These are phyloP conservation scores for Ambrosiella beaveri DNA, from an alignment of 2,329 filamentous ascomycete genomes.

Conservation along the genomic window DNA sequence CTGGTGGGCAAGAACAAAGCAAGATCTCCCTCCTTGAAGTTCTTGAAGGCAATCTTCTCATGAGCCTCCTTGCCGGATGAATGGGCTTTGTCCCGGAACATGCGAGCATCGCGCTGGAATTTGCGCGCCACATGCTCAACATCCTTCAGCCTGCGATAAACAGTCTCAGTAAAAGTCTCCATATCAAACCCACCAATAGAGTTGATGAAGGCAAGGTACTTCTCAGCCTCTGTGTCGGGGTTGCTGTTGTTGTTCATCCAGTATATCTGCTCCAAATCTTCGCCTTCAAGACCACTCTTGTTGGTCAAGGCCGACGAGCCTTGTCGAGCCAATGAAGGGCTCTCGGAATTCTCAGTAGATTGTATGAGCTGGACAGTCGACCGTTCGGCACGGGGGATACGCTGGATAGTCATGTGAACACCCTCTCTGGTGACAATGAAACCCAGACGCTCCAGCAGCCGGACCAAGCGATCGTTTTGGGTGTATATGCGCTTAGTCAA, in stretches of 20 bases:
- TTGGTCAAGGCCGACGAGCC: conserved; percentile 32
- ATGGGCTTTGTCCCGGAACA: conserved; percentile 76
- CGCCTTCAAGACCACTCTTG: conserved; percentile 40
- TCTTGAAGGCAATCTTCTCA: conserved; percentile 87
- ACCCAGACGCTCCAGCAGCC: conserved; percentile 71
- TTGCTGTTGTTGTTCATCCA: conserved; percentile 59
- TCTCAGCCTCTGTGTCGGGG: conserved; percentile 41
- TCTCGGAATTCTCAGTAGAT: conserved; percentile 37
- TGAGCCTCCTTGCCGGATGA: conserved; percentile 67
- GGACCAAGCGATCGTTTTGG: conserved; percentile 68
- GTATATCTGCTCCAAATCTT: conserved; percentile 57
- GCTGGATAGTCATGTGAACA: conserved; percentile 57
- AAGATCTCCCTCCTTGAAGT: conserved; percentile 92
- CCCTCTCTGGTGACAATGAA: conserved; percentile 64
- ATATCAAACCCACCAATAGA: conserved; percentile 65
- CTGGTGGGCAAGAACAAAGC: conserved; percentile 86
- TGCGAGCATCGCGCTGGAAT: conserved; percentile 74
- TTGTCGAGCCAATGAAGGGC: conserved; percentile 33
- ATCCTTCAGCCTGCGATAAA: conserved; percentile 82
- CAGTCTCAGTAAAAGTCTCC: conserved; percentile 65
- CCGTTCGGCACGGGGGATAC: conserved; percentile 44
- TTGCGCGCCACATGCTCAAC: conserved; percentile 86
- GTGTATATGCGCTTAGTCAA: conserved; percentile 67
- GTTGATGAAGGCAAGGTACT: conserved; percentile 58
- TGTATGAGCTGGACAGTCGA: conserved; percentile 29